Percentiles rank a stretch among this genome's conserved stretches.
These are phyloP conservation scores for Panaeolus cyanescens DNA, from an alignment of 768 basidiomycete species.

Conservation along the genomic window DNA sequence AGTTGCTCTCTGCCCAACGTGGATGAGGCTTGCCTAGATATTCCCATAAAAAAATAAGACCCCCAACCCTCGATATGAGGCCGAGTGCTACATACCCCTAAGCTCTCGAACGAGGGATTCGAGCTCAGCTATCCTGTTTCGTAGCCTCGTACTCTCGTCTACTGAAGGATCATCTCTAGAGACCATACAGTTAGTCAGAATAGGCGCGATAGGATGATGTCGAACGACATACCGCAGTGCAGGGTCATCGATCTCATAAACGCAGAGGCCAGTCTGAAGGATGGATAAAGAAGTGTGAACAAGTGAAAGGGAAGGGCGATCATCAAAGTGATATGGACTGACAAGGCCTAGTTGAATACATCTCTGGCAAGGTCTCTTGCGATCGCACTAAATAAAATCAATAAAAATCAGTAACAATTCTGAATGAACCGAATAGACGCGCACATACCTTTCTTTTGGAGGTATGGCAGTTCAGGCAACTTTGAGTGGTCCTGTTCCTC, in stretches of 20 bases:
- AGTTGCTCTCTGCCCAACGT: constrained; percentile 80
- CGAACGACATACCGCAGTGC: constrained; percentile 58
- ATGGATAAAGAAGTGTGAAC: constrained; percentile 10
- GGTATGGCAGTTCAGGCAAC: constrained; percentile 88
- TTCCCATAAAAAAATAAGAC: too few relatives aligned
- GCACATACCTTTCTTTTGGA: constrained; percentile 84
- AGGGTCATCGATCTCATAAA: constrained; percentile 93
- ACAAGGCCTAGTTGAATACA: constrained; percentile 91
- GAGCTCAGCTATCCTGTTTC: constrained; percentile 89
- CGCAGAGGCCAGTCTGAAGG: constrained; percentile 85
- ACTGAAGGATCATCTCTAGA: constrained; percentile 81
- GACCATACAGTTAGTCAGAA: constrained; percentile 5
- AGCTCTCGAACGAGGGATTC: constrained; percentile 91
- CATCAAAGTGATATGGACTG: constrained; percentile 19
- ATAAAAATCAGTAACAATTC: constrained; percentile 14
- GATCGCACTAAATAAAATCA: constrained; percentile 66
- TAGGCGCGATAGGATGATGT: neutral
- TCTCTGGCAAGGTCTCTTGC: constrained; percentile 87
- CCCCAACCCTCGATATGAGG: too few relatives aligned
- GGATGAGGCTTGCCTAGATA: constrained; percentile 80
- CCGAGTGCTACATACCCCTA: constrained; percentile 50
- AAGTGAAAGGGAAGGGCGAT: constrained; percentile 7
- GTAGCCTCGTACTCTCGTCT: constrained; percentile 84
- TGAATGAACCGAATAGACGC: constrained; percentile 8
- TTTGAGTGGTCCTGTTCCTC: constrained; percentile 90